Base-by-base conservation (phyloP, 2,329 filamentous ascomycete genomes). In the Elsinoe australis region DNA sequence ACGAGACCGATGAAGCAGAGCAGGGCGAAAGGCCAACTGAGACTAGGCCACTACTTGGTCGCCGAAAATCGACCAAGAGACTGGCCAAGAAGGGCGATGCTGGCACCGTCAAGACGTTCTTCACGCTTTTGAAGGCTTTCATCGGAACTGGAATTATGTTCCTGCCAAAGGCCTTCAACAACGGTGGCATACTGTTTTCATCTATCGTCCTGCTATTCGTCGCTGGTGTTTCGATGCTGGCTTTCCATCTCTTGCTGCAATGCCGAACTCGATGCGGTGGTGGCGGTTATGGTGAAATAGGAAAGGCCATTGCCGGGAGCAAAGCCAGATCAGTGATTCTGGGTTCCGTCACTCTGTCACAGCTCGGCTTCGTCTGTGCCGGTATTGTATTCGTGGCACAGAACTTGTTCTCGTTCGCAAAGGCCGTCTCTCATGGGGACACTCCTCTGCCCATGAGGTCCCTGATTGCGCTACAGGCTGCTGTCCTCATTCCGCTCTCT, bases 131-230 rank as follows among this genome's bases (percentile, higher is more conserved):
- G 45, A 88, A 88, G 63, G 83, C 84, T 1, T 88, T 88, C 57
- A 76, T 88, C 47, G 84, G 84, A 39, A 88, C 84, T 0, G 84
- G 84, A 52, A 87, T 88, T 62, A 86, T 88, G 79, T 88, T 88
- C 59, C 63, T 88, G 35, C 84, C 84, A 38, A 87, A 86, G 60
- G 84, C 84, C 0, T 88, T 87, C 66, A 78, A 79, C 58, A 88
- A 88, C 54, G 84, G 84, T 28, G 84, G 84, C 18, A 80, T 88
- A 45, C 68, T 87, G 8, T 88, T 88, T 60, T 87, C 83, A 0
- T 81, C 79, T 0, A 65, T 86, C 42, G 80, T 81, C 0, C 74
- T 88, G 54, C 64, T 87, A 36, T 66, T 70, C 7, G 76, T 87
- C 2, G 80, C 84, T 1, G 60, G 75, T 15, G 66, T 87, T 55